phyloP scores from a whole-genome alignment of 78 protist species.

The Protostelium mycophagum region DNA sequence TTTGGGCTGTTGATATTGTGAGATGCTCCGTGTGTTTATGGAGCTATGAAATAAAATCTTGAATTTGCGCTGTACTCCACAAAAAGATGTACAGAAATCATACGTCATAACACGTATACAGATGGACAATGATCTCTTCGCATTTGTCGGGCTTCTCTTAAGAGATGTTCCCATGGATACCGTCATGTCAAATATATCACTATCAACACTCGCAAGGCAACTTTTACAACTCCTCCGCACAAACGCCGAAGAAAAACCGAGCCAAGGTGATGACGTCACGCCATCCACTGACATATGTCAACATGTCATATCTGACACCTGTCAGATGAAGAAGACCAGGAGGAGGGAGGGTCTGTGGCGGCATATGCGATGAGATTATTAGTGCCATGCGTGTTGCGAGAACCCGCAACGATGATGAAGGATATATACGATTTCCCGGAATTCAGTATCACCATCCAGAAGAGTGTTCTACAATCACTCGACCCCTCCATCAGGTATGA shows the following conservation, averaged over 20 bases:
- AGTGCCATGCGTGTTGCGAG: not conserved
- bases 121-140: not conserved
- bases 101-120: no score
- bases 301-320: no score
- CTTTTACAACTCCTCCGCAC: not conserved
- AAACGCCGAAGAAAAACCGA: not conserved
- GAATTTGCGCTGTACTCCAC: no score
- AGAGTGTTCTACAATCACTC: not conserved
- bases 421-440: not conserved
- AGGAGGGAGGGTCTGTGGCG: not conserved
- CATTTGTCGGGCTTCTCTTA: not conserved
- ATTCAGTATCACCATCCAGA: not conserved
- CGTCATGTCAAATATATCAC: not conserved
- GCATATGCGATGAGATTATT: not conserved
- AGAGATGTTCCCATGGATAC: not conserved
- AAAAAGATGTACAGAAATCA: no score
- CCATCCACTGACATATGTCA: no score
- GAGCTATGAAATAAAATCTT: no score
- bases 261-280: no score
- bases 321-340: not conserved
- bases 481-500: not conserved
- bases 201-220: not conserved
- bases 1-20: no score
- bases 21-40: no score
- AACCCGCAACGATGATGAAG: not conserved